phyloP scores from a whole-genome alignment of 2,329 filamentous ascomycete genomes.

The Colletotrichum costaricense region DNA sequence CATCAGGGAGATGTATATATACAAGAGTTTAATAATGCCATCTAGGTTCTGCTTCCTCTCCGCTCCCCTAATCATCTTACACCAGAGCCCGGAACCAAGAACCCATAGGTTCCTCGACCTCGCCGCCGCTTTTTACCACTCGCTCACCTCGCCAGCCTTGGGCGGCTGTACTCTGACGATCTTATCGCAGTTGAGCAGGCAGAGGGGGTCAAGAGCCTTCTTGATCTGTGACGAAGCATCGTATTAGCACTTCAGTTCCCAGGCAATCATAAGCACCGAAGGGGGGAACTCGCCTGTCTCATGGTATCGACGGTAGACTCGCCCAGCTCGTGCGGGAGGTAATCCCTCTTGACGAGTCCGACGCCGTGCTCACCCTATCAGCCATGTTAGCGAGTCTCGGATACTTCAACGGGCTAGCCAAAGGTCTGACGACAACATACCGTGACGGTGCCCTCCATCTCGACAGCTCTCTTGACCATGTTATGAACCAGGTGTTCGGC shows the following conservation, averaged over 20 bases:
- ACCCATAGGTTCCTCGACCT: background rate
- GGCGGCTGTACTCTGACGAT: constrained; percentile 71
- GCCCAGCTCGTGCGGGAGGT: constrained; percentile 82
- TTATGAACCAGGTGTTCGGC: constrained; percentile 80
- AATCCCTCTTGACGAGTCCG: constrained; percentile 86
- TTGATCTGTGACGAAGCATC: constrained; percentile 71
- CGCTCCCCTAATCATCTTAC: constrained; percentile 1
- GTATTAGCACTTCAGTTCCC: background rate
- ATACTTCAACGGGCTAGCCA: background rate
- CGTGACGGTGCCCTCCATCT: constrained; percentile 87
- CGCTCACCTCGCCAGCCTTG: constrained; percentile 57
- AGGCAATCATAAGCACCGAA: background rate
- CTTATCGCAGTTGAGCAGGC: constrained; percentile 77
- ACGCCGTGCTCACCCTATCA: constrained; percentile 82
- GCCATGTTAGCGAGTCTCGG: constrained; percentile 16
- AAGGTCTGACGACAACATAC: constrained; percentile 48
- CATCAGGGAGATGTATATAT: background rate
- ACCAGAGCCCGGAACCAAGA: background rate
- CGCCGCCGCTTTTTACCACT: constrained; percentile 50
- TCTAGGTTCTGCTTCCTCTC: background rate
- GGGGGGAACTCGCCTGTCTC: constrained; percentile 71
- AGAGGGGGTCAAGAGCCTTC: constrained; percentile 81
- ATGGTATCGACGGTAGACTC: constrained; percentile 81
- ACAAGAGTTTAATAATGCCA: background rate
- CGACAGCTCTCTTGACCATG: constrained; percentile 88